phyloP scores from a whole-genome alignment of 1,284 basidiomycete genomes.

The Coriolopsis trogii region DNA sequence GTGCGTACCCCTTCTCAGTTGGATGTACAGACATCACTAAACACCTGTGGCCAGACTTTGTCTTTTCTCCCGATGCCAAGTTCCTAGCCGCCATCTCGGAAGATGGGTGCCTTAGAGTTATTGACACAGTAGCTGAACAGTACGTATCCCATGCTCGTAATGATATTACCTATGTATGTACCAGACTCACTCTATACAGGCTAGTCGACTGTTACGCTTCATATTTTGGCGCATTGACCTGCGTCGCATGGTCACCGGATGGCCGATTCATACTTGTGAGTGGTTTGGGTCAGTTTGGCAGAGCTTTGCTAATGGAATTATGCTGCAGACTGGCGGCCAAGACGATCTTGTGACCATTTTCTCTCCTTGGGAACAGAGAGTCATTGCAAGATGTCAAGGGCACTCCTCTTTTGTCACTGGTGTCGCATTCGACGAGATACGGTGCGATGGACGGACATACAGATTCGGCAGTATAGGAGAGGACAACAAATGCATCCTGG shows the following conservation, averaged over 20 bases:
- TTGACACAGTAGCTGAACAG: conserved; percentile 86
- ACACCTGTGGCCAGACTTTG: conserved; percentile 86
- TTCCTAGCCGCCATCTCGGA: conserved; percentile 86
- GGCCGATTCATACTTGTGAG: conserved; percentile 87
- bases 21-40: too few relatives aligned
- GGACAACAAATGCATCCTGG: conserved; percentile 90
- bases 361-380: conserved; percentile 88
- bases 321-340: conserved; percentile 74
- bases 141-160: conserved; percentile 40
- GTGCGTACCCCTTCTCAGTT: too few relatives aligned
- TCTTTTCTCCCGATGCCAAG: conserved; percentile 89
- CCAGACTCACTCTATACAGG: conserved; percentile 41
- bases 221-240: conserved; percentile 90
- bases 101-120: conserved; percentile 86
- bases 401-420: conserved; percentile 93
- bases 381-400: conserved; percentile 96
- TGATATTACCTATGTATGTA: not conserved
- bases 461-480: conserved; percentile 93
- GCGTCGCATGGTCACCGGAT: conserved; percentile 94
- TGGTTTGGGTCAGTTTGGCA: not conserved
- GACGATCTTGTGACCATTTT: conserved; percentile 95
- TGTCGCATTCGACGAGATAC: conserved; percentile 87
- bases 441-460: conserved; percentile 86
- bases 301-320: not conserved
- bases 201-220: conserved; percentile 89